These are phyloP conservation scores for Dittrichia graveolens DNA, from an alignment of 129 eudicot genomes.

Conservation along the genomic window DNA sequence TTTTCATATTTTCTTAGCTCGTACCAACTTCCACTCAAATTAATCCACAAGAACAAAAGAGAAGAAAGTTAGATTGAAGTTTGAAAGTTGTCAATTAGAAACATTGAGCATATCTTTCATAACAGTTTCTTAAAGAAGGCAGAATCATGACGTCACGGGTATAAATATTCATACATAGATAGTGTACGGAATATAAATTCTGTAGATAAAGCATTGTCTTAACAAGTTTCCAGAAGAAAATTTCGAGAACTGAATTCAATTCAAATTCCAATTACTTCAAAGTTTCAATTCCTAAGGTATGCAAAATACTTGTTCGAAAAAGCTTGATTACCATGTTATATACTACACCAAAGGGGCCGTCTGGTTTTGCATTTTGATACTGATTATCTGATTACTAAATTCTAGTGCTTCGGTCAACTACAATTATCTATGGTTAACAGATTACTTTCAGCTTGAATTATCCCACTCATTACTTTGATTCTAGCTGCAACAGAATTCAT, in stretches of 20 bases:
- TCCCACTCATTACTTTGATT: neutral
- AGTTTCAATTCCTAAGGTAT: too few species aligned
- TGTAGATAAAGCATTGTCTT: too few species aligned
- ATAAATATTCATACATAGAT: neutral
- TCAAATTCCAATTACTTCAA: too few species aligned
- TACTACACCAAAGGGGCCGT: neutral
- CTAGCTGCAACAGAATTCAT: neutral
- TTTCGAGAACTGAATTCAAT: too few species aligned
- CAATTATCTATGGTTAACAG: neutral
- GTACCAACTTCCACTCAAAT: neutral
- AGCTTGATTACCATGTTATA: neutral
- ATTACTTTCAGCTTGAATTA: neutral
- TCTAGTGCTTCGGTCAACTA: neutral
- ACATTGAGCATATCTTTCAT: neutral
- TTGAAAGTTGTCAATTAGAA: slow-evolving; percentile 1
- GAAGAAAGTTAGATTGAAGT: neutral
- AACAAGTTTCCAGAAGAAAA: too few species aligned
- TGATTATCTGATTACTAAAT: neutral
- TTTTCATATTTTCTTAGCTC: neutral
- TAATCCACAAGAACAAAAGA: slow-evolving; percentile 1
- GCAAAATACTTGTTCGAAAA: neutral
- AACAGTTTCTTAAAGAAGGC: slow-evolving; percentile 13
- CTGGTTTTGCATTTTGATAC: neutral
- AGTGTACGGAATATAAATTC: neutral
- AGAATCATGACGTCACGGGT: neutral